Conservation (phyloP, 331 rosid genomes). For the Cucumis variabilis region DNA sequence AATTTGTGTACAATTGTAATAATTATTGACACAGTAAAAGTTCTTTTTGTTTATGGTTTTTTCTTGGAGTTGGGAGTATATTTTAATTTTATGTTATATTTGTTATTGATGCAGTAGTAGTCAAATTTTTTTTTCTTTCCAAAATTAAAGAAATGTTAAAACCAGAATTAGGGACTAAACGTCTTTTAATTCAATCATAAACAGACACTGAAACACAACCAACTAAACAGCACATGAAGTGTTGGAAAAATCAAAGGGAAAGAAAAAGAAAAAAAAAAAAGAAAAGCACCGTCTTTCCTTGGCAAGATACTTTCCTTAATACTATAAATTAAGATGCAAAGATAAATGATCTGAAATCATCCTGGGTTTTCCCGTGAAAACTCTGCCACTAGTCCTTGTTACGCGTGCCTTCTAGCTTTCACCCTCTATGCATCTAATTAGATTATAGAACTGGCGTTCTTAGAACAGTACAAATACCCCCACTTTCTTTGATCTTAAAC, state of each 20-base stretch:
- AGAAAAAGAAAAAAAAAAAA: background rate
- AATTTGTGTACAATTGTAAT: too few species aligned
- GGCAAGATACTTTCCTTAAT: background rate
- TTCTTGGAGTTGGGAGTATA: too few species aligned
- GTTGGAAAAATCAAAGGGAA: background rate
- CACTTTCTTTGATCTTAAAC: background rate
- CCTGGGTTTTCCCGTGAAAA: constrained; percentile 7
- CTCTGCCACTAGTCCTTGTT: constrained; percentile 1
- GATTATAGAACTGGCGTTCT: background rate
- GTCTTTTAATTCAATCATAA: background rate
- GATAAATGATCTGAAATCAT: background rate
- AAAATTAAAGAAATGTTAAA: background rate
- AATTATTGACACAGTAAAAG: too few species aligned
- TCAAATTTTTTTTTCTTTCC: too few species aligned
- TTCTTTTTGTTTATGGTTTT: too few species aligned
- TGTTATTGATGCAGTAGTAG: too few species aligned
- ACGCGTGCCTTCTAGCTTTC: constrained; percentile 29
- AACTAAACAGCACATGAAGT: constrained; percentile 23
- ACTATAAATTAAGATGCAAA: background rate
- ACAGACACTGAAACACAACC: constrained; percentile 2
- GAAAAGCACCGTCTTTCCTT: background rate
- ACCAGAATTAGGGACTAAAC: background rate
- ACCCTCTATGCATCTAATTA: background rate
- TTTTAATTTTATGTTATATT: too few species aligned
- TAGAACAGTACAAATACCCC: background rate